Base-by-base conservation (phyloP, 257 asterid genomes). In the Primulina huaijiensis region DNA sequence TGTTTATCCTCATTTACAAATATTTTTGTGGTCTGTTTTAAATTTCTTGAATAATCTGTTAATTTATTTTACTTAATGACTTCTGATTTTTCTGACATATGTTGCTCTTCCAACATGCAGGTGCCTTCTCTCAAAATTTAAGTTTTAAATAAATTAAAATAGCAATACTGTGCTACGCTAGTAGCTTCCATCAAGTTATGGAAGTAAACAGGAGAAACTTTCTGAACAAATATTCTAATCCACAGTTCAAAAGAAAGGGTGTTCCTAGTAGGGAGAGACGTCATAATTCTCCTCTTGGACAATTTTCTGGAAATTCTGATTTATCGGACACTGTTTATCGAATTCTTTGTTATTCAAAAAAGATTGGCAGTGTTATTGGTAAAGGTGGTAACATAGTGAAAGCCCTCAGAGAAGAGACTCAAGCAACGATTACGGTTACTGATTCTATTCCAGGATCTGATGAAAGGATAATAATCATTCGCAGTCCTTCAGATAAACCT, bases 311-410 rank as follows among this genome's bases (percentile, higher is more conserved):
- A 77, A 77, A 69, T 70, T 73, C 80, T 55, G 84, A 72, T 62
- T 60, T 72, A 29, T 76, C 90, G 21, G 95, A 84, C 35, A 89
- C 92, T 58, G 76, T 78, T 58, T 88, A 87, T 63, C 80, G 84
- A 25, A 85, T 90, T 76, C 86, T 88, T 64, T 88, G 95, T 76
- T 88, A 80, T 68, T 85, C 92, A 68, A 79, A 68, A 72, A 90
- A 80, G 79, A 80, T 90, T 75, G 97, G 97, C 62, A 85, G 92
- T 74, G 92, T 88, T 21, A 87, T 88, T 78, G 97, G 97, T 34
- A 90, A 88, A 80, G 97, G 96, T 66, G 96, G 97, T 70, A 82
- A 56, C 75, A 87, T 87, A 71, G 79, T 90, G 79, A 85, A 84
- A 81, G 84, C 88, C 62, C 80, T 88, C 69, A 87, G 96, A 81